Base-by-base conservation (phyloP, 2,329 filamentous ascomycete genomes). In the Fusarium avenaceum region DNA sequence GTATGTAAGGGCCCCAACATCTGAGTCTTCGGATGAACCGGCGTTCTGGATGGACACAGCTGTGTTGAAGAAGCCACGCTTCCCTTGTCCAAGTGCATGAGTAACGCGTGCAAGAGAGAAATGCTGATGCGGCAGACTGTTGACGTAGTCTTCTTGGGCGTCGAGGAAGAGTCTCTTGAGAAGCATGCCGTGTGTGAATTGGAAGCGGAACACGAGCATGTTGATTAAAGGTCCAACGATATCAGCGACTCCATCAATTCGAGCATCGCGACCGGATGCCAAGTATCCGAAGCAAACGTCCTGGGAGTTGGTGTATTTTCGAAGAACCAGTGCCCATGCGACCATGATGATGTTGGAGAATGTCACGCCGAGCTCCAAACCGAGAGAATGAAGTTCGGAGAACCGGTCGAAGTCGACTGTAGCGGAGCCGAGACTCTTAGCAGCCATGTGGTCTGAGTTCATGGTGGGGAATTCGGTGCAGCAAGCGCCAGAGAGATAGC, bases 191-290 rank as follows among this genome's bases (percentile, higher is more conserved):
- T 55, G 11, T 1, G 56, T 46, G 14, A 84, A 70, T 56, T 76
- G 73, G 13, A 86, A 77, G 15, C 83, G 81, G 63, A 83, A 86
- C 48, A 85, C 82, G 3, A 88, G 79, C 83, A 87, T 87, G 64
- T 86, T 87, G 69, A 74, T 67, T 2, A 74, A 49, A 22, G 70
- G 69, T 2, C 68, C 72, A 43, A 74, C 42, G 10, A 72, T 68
- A 0, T 63, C 57, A 6, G 63, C 50, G 9, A 74, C 53, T 1
- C 63, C 66, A n/a, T 61, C 35, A 15, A 74, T 68, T 7, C 5
- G 42, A 7, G 50, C 62, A 43, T 73, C 71, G 4, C 71, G 71
- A 14, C 71, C 71, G 1, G 71, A 72, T 1, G 59, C 57, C 3
- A 73, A 45, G 8, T 71, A 72, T 10, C 86, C 86, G n/a, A 87